Percentiles rank a stretch among this genome's conserved stretches.
These are phyloP conservation scores for Anastatica hierochuntica DNA, from an alignment of 345 rosid species.

Conservation along the genomic window DNA sequence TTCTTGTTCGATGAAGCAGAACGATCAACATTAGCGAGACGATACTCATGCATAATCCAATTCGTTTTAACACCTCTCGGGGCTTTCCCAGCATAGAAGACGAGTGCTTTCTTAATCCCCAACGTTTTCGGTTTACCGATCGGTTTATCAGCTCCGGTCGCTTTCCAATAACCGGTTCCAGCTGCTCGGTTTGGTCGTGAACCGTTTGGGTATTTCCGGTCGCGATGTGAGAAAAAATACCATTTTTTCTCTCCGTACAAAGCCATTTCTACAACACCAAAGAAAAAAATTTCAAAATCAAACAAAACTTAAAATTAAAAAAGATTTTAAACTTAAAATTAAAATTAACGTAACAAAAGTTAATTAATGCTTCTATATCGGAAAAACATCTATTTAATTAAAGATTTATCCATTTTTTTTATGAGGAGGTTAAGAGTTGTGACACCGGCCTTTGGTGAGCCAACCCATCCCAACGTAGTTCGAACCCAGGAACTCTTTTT, in stretches of 20 bases:
- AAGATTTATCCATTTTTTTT: too few species aligned
- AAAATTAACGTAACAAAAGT: too few species aligned
- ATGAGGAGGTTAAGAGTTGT: too few species aligned
- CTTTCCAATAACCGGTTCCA: slow-evolving; percentile 85
- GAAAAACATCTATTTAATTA: too few species aligned
- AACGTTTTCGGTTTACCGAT: slow-evolving; percentile 71
- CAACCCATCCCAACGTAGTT: too few species aligned
- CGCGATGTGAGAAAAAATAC: slow-evolving; percentile 89
- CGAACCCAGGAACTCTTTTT: too few species aligned
- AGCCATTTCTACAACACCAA: slow-evolving; percentile 58
- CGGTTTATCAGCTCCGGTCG: slow-evolving; percentile 93
- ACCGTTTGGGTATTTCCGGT: slow-evolving; percentile 88
- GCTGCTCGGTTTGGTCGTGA: slow-evolving; percentile 87
- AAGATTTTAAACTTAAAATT: not conserved
- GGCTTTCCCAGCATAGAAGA: slow-evolving; percentile 89
- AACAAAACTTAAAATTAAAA: slow-evolving; percentile 10
- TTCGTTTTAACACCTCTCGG: slow-evolving; percentile 77
- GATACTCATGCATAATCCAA: slow-evolving; percentile 99
- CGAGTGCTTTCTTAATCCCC: slow-evolving; percentile 82
- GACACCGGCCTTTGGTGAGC: too few species aligned
- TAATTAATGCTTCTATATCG: too few species aligned
- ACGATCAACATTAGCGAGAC: slow-evolving; percentile 79
- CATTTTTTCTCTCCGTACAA: slow-evolving; percentile 84
- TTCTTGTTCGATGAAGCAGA: slow-evolving; percentile 49
- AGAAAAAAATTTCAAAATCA: too few species aligned